Evolutionary conservation across 768 basidiomycete species (phyloP).

Genomic region (Coprinopsis marcescibilis): DNA sequence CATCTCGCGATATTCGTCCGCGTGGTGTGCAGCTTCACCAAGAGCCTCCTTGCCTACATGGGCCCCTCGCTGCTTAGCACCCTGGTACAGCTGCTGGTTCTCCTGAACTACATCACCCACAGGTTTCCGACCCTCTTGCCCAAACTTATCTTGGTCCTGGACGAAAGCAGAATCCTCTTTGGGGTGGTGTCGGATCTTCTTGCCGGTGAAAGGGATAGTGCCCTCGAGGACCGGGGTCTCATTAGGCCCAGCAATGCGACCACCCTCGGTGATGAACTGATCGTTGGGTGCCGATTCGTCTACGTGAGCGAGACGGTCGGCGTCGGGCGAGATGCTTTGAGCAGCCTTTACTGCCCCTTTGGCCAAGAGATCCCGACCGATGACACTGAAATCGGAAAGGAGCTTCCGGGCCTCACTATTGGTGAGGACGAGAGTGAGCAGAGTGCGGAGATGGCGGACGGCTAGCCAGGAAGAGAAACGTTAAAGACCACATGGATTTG

Average conservation of each 20-base stretch:
- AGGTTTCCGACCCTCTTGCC: constrained; percentile 25
- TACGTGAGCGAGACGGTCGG: constrained; percentile 55
- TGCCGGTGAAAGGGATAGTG: constrained; percentile 26
- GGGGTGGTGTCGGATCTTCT: constrained; percentile 38
- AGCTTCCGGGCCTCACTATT: constrained; percentile 93
- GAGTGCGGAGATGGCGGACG: constrained; percentile 79
- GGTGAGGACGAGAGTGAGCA: constrained; percentile 81
- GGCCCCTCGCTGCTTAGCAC: constrained; percentile 12
- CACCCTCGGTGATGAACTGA: constrained; percentile 53
- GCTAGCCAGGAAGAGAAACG: constrained; percentile 35
- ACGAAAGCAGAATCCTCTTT: constrained; percentile 36
- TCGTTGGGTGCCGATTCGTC: constrained; percentile 66
- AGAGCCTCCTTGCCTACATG: constrained; percentile 11
- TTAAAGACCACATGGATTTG: constrained; percentile 7
- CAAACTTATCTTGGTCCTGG: constrained; percentile 2
- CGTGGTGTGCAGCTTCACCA: constrained; percentile 6
- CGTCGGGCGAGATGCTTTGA: constrained; percentile 56
- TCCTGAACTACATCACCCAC: constrained; percentile 20
- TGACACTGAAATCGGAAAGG: constrained; percentile 66
- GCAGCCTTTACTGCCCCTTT: constrained; percentile 69
- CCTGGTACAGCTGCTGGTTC: constrained; percentile 16
- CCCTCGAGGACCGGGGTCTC: constrained; percentile 32
- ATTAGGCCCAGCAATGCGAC: constrained; percentile 21
- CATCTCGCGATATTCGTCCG: neutral
- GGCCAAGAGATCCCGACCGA: constrained; percentile 81